phyloP scores from a whole-genome alignment of 1,284 basidiomycete genomes.

The Boletus sp. region DNA sequence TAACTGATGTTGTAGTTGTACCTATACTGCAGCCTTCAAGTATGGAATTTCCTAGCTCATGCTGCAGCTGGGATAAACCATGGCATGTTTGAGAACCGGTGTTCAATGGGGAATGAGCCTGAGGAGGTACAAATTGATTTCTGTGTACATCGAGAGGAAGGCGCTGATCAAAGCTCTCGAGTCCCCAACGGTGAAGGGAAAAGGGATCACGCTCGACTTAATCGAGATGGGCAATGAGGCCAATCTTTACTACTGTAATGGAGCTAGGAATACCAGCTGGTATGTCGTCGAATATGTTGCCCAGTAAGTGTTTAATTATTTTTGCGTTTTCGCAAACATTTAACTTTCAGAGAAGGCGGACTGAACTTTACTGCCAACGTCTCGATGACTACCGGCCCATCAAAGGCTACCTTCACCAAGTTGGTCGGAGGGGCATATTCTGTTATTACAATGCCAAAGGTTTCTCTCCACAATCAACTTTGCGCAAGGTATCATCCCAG shows the following conservation, averaged over 20 bases:
- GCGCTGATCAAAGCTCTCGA: constrained; percentile 54
- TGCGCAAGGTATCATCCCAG: constrained; percentile 44
- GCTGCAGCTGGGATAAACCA: neutral
- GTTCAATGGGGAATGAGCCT: constrained; percentile 74
- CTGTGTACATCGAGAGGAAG: constrained; percentile 53
- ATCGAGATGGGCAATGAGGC: constrained; percentile 66
- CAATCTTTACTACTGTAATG: constrained; percentile 54
- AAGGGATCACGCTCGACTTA: constrained; percentile 49
- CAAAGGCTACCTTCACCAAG: constrained; percentile 36
- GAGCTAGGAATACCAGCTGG: constrained; percentile 43
- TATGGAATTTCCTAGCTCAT: no score
- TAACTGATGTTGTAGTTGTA: no score
- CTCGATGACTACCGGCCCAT: constrained; percentile 26
- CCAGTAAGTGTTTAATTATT: constrained; percentile 39
- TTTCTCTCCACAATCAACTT: constrained; percentile 57
- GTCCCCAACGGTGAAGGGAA: constrained; percentile 38
- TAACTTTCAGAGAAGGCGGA: constrained; percentile 31
- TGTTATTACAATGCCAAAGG: constrained; percentile 35
- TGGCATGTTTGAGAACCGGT: constrained; percentile 35
- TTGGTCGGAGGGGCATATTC: constrained; percentile 56
- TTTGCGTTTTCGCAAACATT: neutral
- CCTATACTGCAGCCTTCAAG: no score
- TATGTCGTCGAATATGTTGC: constrained; percentile 48
- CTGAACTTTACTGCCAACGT: constrained; percentile 31
- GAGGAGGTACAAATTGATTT: constrained; percentile 52